phyloP scores from a whole-genome alignment of 192 early-diverging fungal species.

The Rhizoclosmatium globosum region DNA sequence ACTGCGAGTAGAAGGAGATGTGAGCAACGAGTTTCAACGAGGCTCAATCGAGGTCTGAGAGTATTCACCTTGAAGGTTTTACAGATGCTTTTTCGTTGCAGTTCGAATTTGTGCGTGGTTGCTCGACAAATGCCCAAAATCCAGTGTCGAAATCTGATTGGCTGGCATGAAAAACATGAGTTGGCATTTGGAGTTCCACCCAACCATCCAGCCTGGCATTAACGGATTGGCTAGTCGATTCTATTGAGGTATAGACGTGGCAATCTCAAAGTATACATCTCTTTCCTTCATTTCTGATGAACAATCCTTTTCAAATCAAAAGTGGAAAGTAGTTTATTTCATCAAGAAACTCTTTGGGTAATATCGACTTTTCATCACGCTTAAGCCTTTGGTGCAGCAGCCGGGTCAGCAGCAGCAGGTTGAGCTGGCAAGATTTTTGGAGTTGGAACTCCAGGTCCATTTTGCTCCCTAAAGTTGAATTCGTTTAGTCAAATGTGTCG shows the following conservation, averaged over 20 bases:
- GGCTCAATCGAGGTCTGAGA: background rate
- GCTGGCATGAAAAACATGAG: background rate
- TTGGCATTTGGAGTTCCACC: background rate
- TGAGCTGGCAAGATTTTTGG: constrained; percentile 34
- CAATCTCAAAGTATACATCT: background rate
- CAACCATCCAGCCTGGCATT: background rate
- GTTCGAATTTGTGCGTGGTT: constrained; percentile 1
- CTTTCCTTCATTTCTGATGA: background rate
- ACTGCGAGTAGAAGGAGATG: background rate
- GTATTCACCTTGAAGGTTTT: background rate
- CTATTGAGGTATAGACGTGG: background rate
- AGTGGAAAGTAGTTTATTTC: no score
- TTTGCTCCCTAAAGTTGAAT: constrained; percentile 51
- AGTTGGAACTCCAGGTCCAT: constrained; percentile 40
- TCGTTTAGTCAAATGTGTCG: background rate
- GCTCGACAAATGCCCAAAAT: background rate
- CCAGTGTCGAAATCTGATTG: background rate
- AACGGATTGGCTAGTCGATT: background rate
- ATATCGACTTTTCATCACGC: background rate
- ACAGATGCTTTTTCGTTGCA: constrained; percentile 2
- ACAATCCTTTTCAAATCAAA: background rate
- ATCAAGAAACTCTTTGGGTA: no score
- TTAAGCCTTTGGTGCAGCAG: constrained; percentile 19
- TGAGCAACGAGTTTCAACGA: background rate
- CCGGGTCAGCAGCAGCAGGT: constrained; percentile 20